Base-by-base conservation (phyloP, 1,139 yeast species). In the Yueomyces sp. region DNA sequence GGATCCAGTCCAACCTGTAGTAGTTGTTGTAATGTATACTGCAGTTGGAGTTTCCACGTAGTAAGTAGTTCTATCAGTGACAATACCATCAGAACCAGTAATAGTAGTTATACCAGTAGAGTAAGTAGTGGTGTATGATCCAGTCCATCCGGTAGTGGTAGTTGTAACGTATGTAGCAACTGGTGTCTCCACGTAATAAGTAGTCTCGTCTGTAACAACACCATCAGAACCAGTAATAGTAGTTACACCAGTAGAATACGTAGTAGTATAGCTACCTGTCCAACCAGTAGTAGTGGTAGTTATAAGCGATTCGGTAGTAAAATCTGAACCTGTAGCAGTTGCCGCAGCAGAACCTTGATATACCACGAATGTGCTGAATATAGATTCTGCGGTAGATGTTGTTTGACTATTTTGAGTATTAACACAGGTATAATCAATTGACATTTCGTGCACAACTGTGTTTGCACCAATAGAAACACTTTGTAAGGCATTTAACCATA, bases 401-500 rank as follows among this genome's bases (percentile, higher is more conserved):
- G 53, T 50, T 4, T 54, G 51, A 9, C 55, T 50, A 9, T 60
- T 51, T 39, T 51, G 48, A 9, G 57, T 52, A 33, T 53, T 52
- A 37, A 56, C 45, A 44, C 66, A 63, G 2, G 57, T 48, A 35
- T 50, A 52, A 7, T 48, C 48, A 26, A 52, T 38, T 29, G 42
- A 44, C 26, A 57, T 43, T n/a, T 48, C 50, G 40, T 59, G 59
- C 26, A 45, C 44, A 28, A 57, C 41, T 4, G 51, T 51, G 30
- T 52, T 53, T 11, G 36, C 38, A 12, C 54, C 56, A 2, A 36
- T 46, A 6, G 48, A 46, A 9, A 56, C 41, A 6, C 42, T 36
- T 44, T 58, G 62, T n/a, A 56, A 39, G 7, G 54, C 61, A 41
- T 59, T 57, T 9, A 56, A 48, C 54, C 57, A 57, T 7, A 59